Percentiles rank a stretch among this genome's conserved stretches.
These are phyloP conservation scores for Dissophora globulifera DNA, from an alignment of 192 early-diverging fungal species.

Conservation along the genomic window DNA sequence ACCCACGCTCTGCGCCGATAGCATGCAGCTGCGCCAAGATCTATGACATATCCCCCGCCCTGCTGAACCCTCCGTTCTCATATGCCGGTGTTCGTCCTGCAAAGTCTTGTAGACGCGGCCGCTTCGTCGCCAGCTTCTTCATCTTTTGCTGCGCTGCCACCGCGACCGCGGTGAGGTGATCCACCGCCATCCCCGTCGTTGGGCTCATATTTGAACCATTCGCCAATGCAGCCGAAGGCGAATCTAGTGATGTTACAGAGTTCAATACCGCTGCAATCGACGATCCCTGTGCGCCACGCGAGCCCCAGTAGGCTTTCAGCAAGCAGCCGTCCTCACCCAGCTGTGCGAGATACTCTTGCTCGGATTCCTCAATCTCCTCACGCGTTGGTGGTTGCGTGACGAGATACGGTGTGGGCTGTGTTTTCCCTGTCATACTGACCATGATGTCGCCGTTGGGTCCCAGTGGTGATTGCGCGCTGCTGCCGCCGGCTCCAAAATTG, in stretches of 20 bases:
- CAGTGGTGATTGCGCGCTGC: not conserved
- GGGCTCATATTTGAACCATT: too few relatives aligned
- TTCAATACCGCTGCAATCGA: constrained; percentile 32
- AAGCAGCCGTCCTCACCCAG: constrained; percentile 46
- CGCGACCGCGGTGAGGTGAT: constrained; percentile 6
- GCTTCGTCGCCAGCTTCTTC: constrained; percentile 19
- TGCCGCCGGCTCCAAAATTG: constrained; percentile 9
- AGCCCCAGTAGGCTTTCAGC: constrained; percentile 45
- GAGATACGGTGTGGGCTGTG: constrained; percentile 40
- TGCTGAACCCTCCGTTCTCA: constrained; percentile 33
- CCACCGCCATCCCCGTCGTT: not conserved
- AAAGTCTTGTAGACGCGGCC: constrained; percentile 39
- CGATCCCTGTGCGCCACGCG: constrained; percentile 36
- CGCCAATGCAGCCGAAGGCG: constrained; percentile 4
- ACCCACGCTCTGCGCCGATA: too few relatives aligned
- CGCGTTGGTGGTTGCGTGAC: constrained; percentile 34
- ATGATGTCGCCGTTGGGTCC: constrained; percentile 16
- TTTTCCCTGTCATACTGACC: constrained; percentile 41
- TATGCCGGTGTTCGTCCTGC: constrained; percentile 37
- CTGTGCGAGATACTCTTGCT: constrained; percentile 35
- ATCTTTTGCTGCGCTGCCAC: constrained; percentile 13
- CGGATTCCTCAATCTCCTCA: constrained; percentile 29
- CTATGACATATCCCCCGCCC: too few relatives aligned
- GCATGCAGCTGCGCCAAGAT: too few relatives aligned
- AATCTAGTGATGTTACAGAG: constrained; percentile 30